Conservation (phyloP, 768 basidiomycete genomes). For the Suillus brevipes region DNA sequence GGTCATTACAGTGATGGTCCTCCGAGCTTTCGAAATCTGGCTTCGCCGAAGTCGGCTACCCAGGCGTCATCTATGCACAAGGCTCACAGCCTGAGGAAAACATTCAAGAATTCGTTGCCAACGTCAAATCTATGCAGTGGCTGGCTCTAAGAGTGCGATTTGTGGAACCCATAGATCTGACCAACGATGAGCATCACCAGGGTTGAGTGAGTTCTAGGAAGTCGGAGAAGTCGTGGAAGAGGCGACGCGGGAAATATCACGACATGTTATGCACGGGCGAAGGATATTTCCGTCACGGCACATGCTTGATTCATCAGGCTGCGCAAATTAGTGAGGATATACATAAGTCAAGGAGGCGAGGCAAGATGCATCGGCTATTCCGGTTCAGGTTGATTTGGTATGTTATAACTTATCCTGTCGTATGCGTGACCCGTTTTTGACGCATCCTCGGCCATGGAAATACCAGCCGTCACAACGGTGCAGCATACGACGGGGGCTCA, state of each 20-base stretch:
- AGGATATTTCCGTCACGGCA: background rate
- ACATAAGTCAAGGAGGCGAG: background rate
- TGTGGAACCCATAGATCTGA: slow-evolving; percentile 44
- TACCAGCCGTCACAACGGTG: background rate
- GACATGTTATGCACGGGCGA: background rate
- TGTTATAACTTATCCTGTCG: background rate
- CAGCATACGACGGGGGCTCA: background rate
- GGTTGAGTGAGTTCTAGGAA: slow-evolving; percentile 64
- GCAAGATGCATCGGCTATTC: background rate
- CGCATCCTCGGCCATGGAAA: background rate
- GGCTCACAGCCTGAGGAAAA: slow-evolving; percentile 49
- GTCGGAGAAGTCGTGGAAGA: slow-evolving; percentile 68
- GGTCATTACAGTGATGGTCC: slow-evolving; percentile 56
- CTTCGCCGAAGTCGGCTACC: slow-evolving; percentile 75
- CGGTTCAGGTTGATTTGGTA: background rate
- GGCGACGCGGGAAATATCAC: slow-evolving; percentile 52
- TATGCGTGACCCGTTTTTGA: background rate
- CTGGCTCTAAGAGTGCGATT: slow-evolving; percentile 65
- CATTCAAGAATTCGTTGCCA: slow-evolving; percentile 63
- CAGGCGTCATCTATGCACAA: slow-evolving; percentile 71
- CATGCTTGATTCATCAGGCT: background rate
- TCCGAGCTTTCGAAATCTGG: slow-evolving; percentile 54
- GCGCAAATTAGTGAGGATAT: background rate
- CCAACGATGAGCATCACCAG: background rate
- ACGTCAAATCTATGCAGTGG: slow-evolving; percentile 79